phyloP scores from a whole-genome alignment of 176 grass and related monocot species.

The Carex parvula region DNA sequence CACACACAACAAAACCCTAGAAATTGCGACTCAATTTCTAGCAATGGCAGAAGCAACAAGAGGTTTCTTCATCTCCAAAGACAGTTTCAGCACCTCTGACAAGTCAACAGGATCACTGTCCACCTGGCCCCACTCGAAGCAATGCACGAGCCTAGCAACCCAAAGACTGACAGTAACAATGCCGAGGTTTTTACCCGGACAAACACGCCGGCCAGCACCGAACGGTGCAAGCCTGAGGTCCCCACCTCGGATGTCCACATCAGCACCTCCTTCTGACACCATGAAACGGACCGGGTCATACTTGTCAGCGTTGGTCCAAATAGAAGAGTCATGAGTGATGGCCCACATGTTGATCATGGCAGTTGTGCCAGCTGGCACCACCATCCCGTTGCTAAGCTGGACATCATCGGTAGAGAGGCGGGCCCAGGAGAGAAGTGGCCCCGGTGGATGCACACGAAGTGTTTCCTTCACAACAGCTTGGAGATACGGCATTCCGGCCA shows the following conservation, averaged over 20 bases:
- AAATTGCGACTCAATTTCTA: background rate
- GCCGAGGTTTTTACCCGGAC: constrained; percentile 78
- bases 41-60: constrained; percentile 42
- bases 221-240: constrained; percentile 76
- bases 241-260: constrained; percentile 74
- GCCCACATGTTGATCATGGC: constrained; percentile 93
- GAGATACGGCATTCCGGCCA: constrained; percentile 55
- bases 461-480: constrained; percentile 80
- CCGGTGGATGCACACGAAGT: constrained; percentile 56
- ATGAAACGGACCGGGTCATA: constrained; percentile 58
- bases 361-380: constrained; percentile 62
- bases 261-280: constrained; percentile 39
- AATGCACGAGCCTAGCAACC: constrained; percentile 54
- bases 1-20: background rate
- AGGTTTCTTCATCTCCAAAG: constrained; percentile 71
- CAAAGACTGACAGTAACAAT: constrained; percentile 59
- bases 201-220: constrained; percentile 69
- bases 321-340: constrained; percentile 56
- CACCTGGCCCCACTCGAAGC: constrained; percentile 47
- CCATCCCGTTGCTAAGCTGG: constrained; percentile 58
- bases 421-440: constrained; percentile 77
- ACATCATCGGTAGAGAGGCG: constrained; percentile 70
- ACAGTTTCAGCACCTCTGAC: constrained; percentile 79
- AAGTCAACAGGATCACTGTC: constrained; percentile 36
- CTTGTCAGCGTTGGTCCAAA: constrained; percentile 42